These are phyloP conservation scores for Trichosporon coremiiforme DNA, from an alignment of 1,284 basidiomycete species.

Conservation along the genomic window DNA sequence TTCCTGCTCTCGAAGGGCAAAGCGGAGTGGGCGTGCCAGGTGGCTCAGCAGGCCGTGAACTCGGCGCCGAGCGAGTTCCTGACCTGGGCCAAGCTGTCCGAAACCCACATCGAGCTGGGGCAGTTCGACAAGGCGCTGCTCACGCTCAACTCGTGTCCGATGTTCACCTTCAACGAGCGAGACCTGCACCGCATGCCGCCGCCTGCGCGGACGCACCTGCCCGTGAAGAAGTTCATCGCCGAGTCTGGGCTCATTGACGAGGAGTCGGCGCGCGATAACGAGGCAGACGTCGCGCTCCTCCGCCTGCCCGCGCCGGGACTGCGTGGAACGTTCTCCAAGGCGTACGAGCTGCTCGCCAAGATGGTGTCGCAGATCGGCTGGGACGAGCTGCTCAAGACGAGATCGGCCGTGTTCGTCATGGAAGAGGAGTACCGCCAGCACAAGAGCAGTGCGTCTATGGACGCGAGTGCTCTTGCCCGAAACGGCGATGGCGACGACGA, in stretches of 20 bases:
- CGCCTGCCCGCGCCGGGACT: slow-evolving; percentile 91
- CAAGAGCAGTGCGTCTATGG: slow-evolving; percentile 61
- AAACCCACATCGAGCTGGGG: slow-evolving; percentile 86
- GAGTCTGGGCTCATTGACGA: slow-evolving; percentile 67
- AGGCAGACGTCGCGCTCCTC: slow-evolving; percentile 89
- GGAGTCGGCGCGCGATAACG: slow-evolving; percentile 72
- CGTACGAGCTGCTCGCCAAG: slow-evolving; percentile 84
- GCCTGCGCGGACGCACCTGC: slow-evolving; percentile 80
- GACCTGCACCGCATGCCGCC: slow-evolving; percentile 87
- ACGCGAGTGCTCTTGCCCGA: slow-evolving; percentile 24
- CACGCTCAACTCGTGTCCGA: slow-evolving; percentile 97
- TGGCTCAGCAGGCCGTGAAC: slow-evolving; percentile 93
- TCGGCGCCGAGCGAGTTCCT: slow-evolving; percentile 97
- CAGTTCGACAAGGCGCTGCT: slow-evolving; percentile 84
- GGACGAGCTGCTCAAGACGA: slow-evolving; percentile 94
- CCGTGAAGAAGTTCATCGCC: slow-evolving; percentile 79
- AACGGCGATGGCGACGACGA: slow-evolving; percentile 63
- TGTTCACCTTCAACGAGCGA: slow-evolving; percentile 98
- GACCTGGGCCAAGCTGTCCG: slow-evolving; percentile 97
- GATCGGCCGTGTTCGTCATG: slow-evolving; percentile 97
- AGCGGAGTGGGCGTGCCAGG: slow-evolving; percentile 83
- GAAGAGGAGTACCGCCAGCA: slow-evolving; percentile 91
- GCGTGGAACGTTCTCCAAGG: slow-evolving; percentile 94
- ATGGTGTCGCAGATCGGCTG: slow-evolving; percentile 93
- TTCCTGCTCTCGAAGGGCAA: slow-evolving; percentile 80